These are phyloP conservation scores for Mytilinidion resinicola DNA, from an alignment of 495 filamentous ascomycete species.

Conservation along the genomic window DNA sequence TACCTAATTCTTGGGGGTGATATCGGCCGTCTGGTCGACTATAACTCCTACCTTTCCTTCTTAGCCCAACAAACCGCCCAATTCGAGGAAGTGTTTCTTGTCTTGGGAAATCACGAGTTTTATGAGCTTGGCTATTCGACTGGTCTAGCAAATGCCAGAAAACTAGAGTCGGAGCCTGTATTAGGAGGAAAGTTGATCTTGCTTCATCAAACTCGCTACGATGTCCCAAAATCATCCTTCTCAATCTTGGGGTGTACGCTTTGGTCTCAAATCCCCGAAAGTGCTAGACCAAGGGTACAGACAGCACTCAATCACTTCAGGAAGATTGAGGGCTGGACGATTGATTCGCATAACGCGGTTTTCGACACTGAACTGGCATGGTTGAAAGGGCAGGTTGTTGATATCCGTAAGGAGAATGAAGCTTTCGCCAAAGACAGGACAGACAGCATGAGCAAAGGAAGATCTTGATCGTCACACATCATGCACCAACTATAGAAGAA, in stretches of 20 bases:
- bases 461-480: constrained; percentile 49
- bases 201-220: constrained; percentile 41
- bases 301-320: constrained; percentile 45
- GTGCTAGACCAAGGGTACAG: constrained; percentile 35
- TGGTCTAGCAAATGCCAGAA: constrained; percentile 40
- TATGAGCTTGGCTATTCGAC: constrained; percentile 39
- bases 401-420: too few relatives aligned
- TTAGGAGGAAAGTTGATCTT: constrained; percentile 43
- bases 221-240: constrained; percentile 35
- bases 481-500: constrained; percentile 43
- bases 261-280: constrained; percentile 45
- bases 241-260: constrained; percentile 54
- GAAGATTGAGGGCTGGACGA: constrained; percentile 37
- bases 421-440: background rate
- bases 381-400: constrained; percentile 38
- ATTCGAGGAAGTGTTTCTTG: constrained; percentile 46
- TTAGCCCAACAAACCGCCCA: constrained; percentile 40
- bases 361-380: constrained; percentile 48
- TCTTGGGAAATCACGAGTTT: constrained; percentile 57
- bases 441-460: constrained; percentile 25
- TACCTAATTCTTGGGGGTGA: constrained; percentile 54
- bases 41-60: constrained; percentile 46
- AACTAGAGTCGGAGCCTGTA: constrained; percentile 41
- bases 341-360: constrained; percentile 40
- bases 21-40: constrained; percentile 51